Conservation (phyloP, 345 rosid species). For the Eucalyptus leucophloia region DNA sequence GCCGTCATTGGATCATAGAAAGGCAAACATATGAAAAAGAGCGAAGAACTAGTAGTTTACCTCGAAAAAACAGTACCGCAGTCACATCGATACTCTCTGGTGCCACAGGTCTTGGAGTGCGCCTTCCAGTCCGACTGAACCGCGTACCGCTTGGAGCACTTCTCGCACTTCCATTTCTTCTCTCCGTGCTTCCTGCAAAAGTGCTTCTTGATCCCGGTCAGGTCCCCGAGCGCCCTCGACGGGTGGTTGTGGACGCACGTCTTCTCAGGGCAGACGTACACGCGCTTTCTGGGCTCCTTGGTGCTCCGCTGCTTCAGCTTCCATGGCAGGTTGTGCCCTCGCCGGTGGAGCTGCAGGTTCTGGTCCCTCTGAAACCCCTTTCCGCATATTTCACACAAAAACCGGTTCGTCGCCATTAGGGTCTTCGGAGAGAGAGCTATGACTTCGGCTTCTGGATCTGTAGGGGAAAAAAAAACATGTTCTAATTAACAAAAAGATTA, state of each 20-base stretch:
- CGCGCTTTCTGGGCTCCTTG: slow-evolving; percentile 75
- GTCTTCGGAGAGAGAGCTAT: slow-evolving; percentile 93
- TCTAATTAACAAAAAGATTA: neutral
- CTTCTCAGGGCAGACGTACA: slow-evolving; percentile 92
- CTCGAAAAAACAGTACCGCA: slow-evolving; percentile 92
- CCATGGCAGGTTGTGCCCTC: slow-evolving; percentile 99
- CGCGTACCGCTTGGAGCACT: slow-evolving; percentile 89
- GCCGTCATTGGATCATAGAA: neutral
- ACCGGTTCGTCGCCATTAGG: slow-evolving; percentile 95
- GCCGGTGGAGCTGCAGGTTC: slow-evolving; percentile 84
- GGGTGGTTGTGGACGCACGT: slow-evolving; percentile 85
- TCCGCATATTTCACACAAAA: slow-evolving; percentile 91
- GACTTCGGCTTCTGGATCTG: slow-evolving; percentile 99
- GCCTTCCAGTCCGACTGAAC: slow-evolving; percentile 99
- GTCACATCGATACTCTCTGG: slow-evolving; percentile 90
- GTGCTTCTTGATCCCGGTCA: slow-evolving; percentile 96
- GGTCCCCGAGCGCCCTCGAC: slow-evolving; percentile 91
- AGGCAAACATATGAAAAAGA: neutral
- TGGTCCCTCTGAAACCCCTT: slow-evolving; percentile 98
- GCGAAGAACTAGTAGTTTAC: slow-evolving; percentile 11
- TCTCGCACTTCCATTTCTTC: slow-evolving; percentile 96
- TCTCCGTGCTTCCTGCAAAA: slow-evolving; percentile 94
- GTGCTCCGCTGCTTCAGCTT: slow-evolving; percentile 87
- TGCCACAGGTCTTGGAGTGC: slow-evolving; percentile 94
- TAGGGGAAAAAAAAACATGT: neutral